Evolutionary conservation across 2,329 filamentous ascomycete species (phyloP), one percentile per base, ranked within the genome.

Genomic region (Eutypa lata): DNA sequence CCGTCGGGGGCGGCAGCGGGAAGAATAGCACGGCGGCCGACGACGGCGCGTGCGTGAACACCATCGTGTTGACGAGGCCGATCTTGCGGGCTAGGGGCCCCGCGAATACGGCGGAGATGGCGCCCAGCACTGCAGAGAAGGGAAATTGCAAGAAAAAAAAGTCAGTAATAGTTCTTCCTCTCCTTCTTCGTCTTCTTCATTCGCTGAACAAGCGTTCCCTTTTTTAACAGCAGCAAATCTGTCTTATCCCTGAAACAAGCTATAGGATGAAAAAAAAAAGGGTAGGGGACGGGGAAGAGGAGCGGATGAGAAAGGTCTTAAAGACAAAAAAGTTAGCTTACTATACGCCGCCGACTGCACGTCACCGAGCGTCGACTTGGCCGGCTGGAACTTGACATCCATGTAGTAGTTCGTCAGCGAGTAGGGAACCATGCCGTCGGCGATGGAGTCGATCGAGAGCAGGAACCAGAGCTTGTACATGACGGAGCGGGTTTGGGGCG

Each of bases 381-480:
- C 59, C 0, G 80, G 68, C 49, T 78, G 69, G 59, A 84, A 85
- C 53, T 81, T 84, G 45, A 68, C 62, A 56, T 83, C 79, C 50
- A 84, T 71, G 66, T 79, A 85, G 63, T 84, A 85, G 11, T 76
- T 81, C 0, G 81, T 85, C 28, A 84, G 59, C 1, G 80, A 75
- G 59, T 81, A 79, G 3, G 73, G 75, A n/a, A 79, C 77, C 81
- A 88, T 87, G 22, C 84, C 84, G 59, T 87, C 84, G 14, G 84
- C 82, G 10, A 87, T 72, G 2, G 82, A 84, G 67, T 88, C 86
- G 22, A 88, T 72, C 21, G 79, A 77, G 10, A 89, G 74, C 7
- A 88, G 75, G 53, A 86, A 78, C 82, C 84, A 88, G 3, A 88
- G 71, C 48, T 82, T 81, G 66, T 80, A 81, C 78, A 88, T 85